A percentile compares a stretch with the other conserved stretches of the same genome.
Evolutionary conservation across 169 alveolate genomes (phyloP).

Genomic region (Ichthyophthirius multifiliis): DNA sequence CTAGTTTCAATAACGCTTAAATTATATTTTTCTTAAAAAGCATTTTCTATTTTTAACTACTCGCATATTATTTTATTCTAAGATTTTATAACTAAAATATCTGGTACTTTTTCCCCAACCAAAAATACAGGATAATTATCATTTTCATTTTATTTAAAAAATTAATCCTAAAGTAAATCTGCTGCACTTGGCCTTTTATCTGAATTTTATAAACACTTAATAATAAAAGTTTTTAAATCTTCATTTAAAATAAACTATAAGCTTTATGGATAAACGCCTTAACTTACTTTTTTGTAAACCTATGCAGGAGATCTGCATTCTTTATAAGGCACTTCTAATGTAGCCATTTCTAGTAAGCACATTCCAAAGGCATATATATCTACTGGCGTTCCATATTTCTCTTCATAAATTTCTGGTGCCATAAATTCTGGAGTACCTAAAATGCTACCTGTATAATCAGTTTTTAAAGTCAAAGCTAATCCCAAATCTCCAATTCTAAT

Average conservation of each 20-base stretch:
- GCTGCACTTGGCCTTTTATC: conserved; percentile 75
- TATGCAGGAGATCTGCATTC: conserved; percentile 72
- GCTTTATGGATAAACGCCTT: conserved; percentile 64
- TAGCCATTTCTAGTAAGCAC: conserved; percentile 84
- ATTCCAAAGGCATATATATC: conserved; percentile 90
- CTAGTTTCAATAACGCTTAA: no score
- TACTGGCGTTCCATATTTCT: conserved; percentile 74
- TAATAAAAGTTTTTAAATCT: conserved; percentile 66
- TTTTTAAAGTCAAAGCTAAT: conserved; percentile 38
- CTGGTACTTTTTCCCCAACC: no score
- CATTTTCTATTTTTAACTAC: no score
- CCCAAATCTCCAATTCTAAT: conserved; percentile 91
- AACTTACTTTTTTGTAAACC: conserved; percentile 70
- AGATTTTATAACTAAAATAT: no score
- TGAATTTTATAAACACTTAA: conserved; percentile 48
- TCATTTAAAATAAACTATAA: conserved; percentile 61
- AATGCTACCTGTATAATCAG: conserved; percentile 46
- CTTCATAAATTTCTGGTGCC: conserved; percentile 88
- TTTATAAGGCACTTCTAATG: conserved; percentile 77
- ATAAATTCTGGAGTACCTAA: conserved; percentile 88
- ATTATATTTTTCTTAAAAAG: no score
- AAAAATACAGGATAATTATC: conserved; percentile 36
- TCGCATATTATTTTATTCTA: no score
- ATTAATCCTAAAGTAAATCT: conserved; percentile 41
- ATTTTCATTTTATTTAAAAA: conserved; percentile 52